phyloP scores from a whole-genome alignment of 1,284 basidiomycete genomes.

The Leccinum brunneo-olivaceum region DNA sequence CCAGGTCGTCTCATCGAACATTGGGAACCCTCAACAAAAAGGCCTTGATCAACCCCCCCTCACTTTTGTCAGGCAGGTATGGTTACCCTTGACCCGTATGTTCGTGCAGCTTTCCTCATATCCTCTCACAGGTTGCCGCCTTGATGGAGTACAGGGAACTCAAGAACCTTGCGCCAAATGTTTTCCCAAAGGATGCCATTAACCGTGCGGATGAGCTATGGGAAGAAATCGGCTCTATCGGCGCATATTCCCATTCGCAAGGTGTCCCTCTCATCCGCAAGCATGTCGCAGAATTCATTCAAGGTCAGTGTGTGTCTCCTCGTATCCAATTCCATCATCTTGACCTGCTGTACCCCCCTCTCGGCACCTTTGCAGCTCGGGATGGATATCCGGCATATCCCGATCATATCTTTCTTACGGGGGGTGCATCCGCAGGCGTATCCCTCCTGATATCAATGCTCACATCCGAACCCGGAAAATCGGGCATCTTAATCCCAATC shows the following conservation, averaged over 20 bases:
- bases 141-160: slow-evolving; percentile 90
- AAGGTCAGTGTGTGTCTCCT: slow-evolving; percentile 12
- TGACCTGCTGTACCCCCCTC: slow-evolving; percentile 8
- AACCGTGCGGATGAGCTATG: slow-evolving; percentile 76
- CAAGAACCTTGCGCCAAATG: slow-evolving; percentile 67
- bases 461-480: slow-evolving; percentile 53
- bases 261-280: slow-evolving; percentile 86
- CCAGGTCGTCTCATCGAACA: slow-evolving; percentile 91
- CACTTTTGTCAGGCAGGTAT: slow-evolving; percentile 88
- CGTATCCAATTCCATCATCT: not conserved
- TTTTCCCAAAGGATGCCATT: slow-evolving; percentile 85
- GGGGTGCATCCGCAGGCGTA: slow-evolving; percentile 90
- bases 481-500: slow-evolving; percentile 90
- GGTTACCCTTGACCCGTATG: slow-evolving; percentile 18
- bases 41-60: slow-evolving; percentile 91
- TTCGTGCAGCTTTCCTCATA: slow-evolving; percentile 1
- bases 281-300: slow-evolving; percentile 86
- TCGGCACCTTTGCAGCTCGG: slow-evolving; percentile 51
- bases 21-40: slow-evolving; percentile 96
- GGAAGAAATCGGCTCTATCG: slow-evolving; percentile 87
- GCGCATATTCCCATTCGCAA: slow-evolving; percentile 95
- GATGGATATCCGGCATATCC: slow-evolving; percentile 85
- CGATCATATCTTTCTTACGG: slow-evolving; percentile 88
- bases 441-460: slow-evolving; percentile 82
- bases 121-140: slow-evolving; percentile 63